These are phyloP conservation scores for Neurospora sublineolata DNA, from an alignment of 495 filamentous ascomycete genomes.

Conservation along the genomic window DNA sequence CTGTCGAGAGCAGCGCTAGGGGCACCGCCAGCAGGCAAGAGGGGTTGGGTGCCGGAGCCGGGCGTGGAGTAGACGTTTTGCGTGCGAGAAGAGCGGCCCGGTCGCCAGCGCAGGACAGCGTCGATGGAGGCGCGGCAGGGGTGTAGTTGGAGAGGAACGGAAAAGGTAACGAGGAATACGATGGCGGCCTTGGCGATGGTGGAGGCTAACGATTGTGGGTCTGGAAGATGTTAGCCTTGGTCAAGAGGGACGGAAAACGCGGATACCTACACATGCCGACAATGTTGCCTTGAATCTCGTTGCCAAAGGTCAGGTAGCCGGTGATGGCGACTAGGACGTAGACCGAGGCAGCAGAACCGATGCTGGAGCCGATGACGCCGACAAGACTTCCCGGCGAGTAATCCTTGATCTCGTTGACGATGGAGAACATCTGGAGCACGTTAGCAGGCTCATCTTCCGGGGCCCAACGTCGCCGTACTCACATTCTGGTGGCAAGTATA, in stretches of 20 bases:
- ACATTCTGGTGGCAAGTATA: constrained; percentile 99
- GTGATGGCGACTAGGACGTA: constrained; percentile 91
- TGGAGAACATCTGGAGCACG: constrained; percentile 79
- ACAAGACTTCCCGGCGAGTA: constrained; percentile 71
- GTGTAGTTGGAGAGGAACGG: constrained; percentile 89
- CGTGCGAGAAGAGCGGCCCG: constrained; percentile 74
- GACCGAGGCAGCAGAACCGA: constrained; percentile 65
- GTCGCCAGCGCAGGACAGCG: constrained; percentile 86
- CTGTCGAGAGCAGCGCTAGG: constrained; percentile 16
- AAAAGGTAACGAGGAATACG: constrained; percentile 93
- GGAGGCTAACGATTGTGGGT: constrained; percentile 65
- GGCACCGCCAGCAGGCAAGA: constrained; percentile 23
- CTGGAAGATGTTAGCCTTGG: constrained; percentile 20
- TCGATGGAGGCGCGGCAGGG: constrained; percentile 89
- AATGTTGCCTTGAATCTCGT: constrained; percentile 79
- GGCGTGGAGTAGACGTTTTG: constrained; percentile 19
- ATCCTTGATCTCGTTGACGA: constrained; percentile 85
- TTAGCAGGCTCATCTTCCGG: not conserved
- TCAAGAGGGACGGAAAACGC: not conserved
- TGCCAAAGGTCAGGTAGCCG: constrained; percentile 88
- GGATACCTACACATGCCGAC: constrained; percentile 67
- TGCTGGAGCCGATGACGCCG: constrained; percentile 66
- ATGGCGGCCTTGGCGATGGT: constrained; percentile 93
- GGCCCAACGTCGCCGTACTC: constrained; percentile 12
- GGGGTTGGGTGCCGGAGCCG: constrained; percentile 30